These are phyloP conservation scores for Thelonectria olida DNA, from an alignment of 2,329 filamentous ascomycete genomes.

Conservation along the genomic window DNA sequence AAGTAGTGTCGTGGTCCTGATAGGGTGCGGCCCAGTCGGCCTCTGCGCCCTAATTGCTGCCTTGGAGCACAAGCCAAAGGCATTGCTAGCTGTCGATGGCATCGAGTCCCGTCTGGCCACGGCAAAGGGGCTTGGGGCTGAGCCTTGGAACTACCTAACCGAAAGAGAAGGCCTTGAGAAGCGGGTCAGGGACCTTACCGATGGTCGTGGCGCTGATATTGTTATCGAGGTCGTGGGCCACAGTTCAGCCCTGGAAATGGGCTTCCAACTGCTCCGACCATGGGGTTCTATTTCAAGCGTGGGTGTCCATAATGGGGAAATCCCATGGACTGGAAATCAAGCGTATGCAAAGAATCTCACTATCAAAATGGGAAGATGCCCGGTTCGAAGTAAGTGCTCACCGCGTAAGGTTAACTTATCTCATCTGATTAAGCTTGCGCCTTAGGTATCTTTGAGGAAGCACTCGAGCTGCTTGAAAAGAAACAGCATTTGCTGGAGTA, in stretches of 20 bases:
- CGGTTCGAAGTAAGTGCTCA: constrained; percentile 61
- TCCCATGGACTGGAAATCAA: constrained; percentile 68
- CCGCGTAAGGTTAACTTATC: not conserved
- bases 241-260: constrained; percentile 71
- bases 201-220: constrained; percentile 81
- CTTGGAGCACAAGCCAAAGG: constrained; percentile 15
- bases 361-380: constrained; percentile 75
- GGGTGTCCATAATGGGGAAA: constrained; percentile 75
- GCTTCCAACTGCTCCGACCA: constrained; percentile 69
- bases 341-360: constrained; percentile 72
- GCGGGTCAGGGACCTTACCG: constrained; percentile 75
- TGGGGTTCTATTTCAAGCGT: constrained; percentile 76
- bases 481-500: constrained; percentile 27
- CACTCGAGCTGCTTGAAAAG: constrained; percentile 16
- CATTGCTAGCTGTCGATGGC: constrained; percentile 20
- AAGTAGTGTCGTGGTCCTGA: constrained; percentile 16
- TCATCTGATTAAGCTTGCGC: not conserved
- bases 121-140: constrained; percentile 19
- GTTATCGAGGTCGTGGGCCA: constrained; percentile 79
- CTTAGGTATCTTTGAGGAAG: constrained; percentile 18
- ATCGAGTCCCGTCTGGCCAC: constrained; percentile 16
- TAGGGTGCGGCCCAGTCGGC: constrained; percentile 31
- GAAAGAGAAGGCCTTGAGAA: constrained; percentile 70
- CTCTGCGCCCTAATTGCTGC: constrained; percentile 27
- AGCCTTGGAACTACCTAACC: constrained; percentile 74